Base-by-base conservation (phyloP, 2,329 filamentous ascomycete species). In the Whalleya microplaca region DNA sequence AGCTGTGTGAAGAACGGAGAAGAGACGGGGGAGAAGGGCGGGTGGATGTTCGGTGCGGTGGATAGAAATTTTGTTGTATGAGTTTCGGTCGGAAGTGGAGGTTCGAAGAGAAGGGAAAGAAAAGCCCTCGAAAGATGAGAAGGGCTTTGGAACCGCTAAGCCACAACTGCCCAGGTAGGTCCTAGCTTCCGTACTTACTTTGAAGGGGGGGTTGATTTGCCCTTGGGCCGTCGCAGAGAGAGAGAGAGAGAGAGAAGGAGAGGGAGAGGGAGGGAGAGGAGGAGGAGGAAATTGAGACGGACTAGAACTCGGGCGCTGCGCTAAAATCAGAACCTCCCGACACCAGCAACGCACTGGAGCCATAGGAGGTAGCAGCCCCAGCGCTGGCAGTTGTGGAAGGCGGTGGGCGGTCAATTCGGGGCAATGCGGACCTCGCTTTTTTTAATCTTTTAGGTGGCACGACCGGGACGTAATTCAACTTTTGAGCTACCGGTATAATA, bases 21-120 rank as follows among this genome's bases (percentile, higher is more conserved):
- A 65, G 61, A 64, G 63, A 37, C 32, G 9, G 32, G 66, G 68
- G 65, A 67, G 61, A n/a, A 65, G 63, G 61, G 59, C 62, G 62
- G 56, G 68, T 68, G 65, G 64, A 65, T 63, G 63, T 67, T 70
- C 68, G 68, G 68, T 66, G 66, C 62, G 65, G 64, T 65, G 64
- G 60, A 67, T 68, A 63, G 61, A 64, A 69, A 66, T 67, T 65
- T 63, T 43, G 56, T 60, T 60, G 59, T 64, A 60, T 59, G 61
- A 66, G 60, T 61, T 51, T 69, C 68, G 69, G 68, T 67, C 68
- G 68, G 68, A 57, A 66, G 68, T 71, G 69, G 69, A 69, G 66
- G 66, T 56, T 58, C 49, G 46, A n/a, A 54, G 47, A 54, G 48
- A 53, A 51, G 55, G n/a, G 49, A 44, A 51, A 50, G 41, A 42